phyloP scores from a whole-genome alignment of 2,329 filamentous ascomycete genomes.

The Aspergillus floridensis region DNA sequence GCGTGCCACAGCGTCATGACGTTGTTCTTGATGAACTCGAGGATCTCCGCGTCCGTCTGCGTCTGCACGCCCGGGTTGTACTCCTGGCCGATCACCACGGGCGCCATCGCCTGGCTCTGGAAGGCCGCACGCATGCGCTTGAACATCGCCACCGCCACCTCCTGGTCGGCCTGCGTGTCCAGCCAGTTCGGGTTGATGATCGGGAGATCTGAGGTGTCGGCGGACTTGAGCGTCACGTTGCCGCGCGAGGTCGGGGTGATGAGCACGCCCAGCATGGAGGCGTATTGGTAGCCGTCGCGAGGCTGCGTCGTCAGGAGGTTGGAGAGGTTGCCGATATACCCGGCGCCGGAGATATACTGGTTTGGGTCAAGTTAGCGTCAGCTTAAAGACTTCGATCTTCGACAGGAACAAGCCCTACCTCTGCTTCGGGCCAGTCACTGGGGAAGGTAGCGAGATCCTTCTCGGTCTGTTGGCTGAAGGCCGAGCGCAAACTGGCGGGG shows the following conservation, averaged over 20 bases:
- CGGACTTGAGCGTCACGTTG: constrained; percentile 42
- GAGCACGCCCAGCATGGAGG: constrained; percentile 32
- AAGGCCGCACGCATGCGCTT: constrained; percentile 42
- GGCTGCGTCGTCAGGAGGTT: constrained; percentile 10
- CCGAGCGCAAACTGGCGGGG: constrained; percentile 19
- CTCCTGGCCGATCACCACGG: constrained; percentile 34
- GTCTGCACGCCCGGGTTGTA: constrained; percentile 36
- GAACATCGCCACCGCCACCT: constrained; percentile 44
- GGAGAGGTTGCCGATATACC: constrained; percentile 17
- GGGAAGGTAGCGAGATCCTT: constrained; percentile 25
- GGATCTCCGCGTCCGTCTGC: constrained; percentile 42
- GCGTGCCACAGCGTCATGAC: constrained; percentile 36
- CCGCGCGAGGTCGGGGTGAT: constrained; percentile 46
- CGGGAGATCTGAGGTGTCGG: constrained; percentile 35
- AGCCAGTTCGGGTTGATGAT: constrained; percentile 50
- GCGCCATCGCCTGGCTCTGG: constrained; percentile 21
- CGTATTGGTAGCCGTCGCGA: constrained; percentile 33
- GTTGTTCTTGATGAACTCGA: constrained; percentile 26
- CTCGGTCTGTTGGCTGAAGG: constrained; percentile 19
- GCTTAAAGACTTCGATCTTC: no score
- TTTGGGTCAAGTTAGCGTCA: background rate
- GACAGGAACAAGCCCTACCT: constrained; percentile 17
- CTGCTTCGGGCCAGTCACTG: constrained; percentile 38
- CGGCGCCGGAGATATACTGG: constrained; percentile 24
- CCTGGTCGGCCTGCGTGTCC: constrained; percentile 39